phyloP scores from a whole-genome alignment of 331 rosid species.

The Pyrus hybrid region DNA sequence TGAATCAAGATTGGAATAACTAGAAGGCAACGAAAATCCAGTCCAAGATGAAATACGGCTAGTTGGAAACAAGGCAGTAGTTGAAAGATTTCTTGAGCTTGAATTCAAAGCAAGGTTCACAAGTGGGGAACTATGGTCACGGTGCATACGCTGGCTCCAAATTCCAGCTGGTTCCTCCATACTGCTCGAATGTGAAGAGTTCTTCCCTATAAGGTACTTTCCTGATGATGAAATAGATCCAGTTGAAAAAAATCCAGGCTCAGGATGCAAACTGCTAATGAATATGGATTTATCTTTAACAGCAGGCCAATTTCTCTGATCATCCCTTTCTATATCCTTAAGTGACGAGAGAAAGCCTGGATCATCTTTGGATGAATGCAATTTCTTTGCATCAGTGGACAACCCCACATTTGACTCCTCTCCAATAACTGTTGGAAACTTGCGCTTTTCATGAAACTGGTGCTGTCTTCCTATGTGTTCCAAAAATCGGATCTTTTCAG shows the following conservation, averaged over 20 bases:
- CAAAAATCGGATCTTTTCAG: conserved; percentile 25
- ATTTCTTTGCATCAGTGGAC: conserved; percentile 11
- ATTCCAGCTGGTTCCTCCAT: conserved; percentile 34
- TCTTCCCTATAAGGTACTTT: conserved; percentile 24
- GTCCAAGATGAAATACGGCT: conserved; percentile 26
- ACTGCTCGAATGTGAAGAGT: conserved; percentile 30
- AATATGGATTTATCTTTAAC: conserved; percentile 16
- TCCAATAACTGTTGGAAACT: conserved; percentile 23
- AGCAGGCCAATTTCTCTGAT: not conserved
- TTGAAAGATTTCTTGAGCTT: conserved; percentile 16
- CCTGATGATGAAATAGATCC: conserved; percentile 18
- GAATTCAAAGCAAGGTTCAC: conserved; percentile 21
- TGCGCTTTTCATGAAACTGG: conserved; percentile 34
- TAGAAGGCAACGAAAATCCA: conserved; percentile 31
- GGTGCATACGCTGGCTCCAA: conserved; percentile 20
- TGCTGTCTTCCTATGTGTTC: conserved; percentile 34
- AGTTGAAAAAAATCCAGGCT: conserved; percentile 32
- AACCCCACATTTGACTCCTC: conserved; percentile 19
- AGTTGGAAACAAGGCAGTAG: conserved; percentile 24
- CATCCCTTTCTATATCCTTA: conserved; percentile 23
- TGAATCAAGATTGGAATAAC: conserved; percentile 25
- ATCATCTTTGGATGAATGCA: conserved; percentile 13
- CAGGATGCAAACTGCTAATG: conserved; percentile 35
- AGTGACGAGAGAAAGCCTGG: conserved; percentile 9
- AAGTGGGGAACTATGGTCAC: conserved; percentile 21